Conservation (phyloP, 2,329 filamentous ascomycete genomes). For the Pseudocercospora fijiensis region DNA sequence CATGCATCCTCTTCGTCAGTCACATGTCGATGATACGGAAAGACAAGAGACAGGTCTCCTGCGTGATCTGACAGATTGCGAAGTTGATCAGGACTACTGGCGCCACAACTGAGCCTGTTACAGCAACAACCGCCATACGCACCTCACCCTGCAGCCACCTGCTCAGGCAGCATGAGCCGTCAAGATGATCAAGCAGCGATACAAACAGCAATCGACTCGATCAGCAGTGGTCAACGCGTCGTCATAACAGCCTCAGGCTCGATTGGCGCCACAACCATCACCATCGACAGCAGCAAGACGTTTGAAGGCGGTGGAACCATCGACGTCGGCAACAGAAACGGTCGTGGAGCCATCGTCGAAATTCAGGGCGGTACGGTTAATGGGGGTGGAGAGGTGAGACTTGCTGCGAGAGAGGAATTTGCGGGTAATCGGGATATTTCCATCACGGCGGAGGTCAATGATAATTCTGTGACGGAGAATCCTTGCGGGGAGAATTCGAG, state of each 20-base stretch:
- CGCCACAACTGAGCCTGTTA: no score
- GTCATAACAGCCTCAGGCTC: slow-evolving; percentile 56
- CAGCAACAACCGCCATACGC: no score
- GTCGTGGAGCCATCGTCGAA: slow-evolving; percentile 54
- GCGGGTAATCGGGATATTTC: slow-evolving; percentile 54
- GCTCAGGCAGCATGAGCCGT: slow-evolving; percentile 52
- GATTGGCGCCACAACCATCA: slow-evolving; percentile 56
- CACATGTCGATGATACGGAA: no score
- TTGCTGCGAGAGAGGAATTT: slow-evolving; percentile 56
- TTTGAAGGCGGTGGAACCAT: slow-evolving; percentile 62
- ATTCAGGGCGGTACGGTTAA: slow-evolving; percentile 54
- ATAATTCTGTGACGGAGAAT: slow-evolving; percentile 53
- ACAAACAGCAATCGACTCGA: slow-evolving; percentile 55
- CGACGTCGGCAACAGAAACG: slow-evolving; percentile 45
- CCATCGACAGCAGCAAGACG: slow-evolving; percentile 54
- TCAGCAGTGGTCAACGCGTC: slow-evolving; percentile 54
- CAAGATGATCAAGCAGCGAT: slow-evolving; percentile 58
- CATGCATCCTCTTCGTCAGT: no score
- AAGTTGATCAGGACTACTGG: no score
- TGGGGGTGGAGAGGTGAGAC: slow-evolving; percentile 57
- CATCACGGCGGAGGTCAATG: slow-evolving; percentile 52
- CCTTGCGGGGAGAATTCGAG: slow-evolving; percentile 56
- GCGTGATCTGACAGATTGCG: no score
- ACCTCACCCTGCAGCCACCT: slow-evolving; percentile 50
- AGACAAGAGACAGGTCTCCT: no score